Evolutionary conservation across 202 grass and related monocot genomes (phyloP), one percentile per base, ranked within the genome.

Genomic region (Saccharum hybrid): DNA sequence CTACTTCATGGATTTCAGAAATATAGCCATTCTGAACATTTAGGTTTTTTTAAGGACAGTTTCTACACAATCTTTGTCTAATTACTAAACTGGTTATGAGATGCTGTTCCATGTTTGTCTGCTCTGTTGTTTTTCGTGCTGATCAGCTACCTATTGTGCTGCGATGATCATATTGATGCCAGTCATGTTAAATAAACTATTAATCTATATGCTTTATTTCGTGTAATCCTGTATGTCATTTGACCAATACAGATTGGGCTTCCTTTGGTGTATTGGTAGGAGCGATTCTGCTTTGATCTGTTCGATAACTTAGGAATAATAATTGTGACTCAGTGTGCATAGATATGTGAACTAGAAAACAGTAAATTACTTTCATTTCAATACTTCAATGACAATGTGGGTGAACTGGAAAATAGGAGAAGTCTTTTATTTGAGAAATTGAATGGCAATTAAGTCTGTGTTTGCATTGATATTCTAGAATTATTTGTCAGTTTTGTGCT

Each of bases 251-350:
- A 49, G 41, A 18, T 61, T 48, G 19, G 19, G 7, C 57, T 37
- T 71, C 33, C 18, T 38, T 65, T 78, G 40, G 21, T 71, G n/a
- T 33, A 33, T 49, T 71, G 19, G 52, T n/a, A 8, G 7, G 5
- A 48, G 7, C 11, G n/a, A 8, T 57, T 65, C 10, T 18, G 6
- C 10, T 61, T 60, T 70, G n/a, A n/a, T 18, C 39, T 45, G 18
- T 84, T 22, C 9, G 21, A 38, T 52, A 64, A 56, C 37, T 16
- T 34, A 19, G 10, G 38, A 81, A 37, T 10, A 19, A 37, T 69
- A 82, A 49, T 15, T 69, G 19, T 18, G 74, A 57, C 31, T 82
- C 21, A n/a, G 19, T 49, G 41, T 28, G 43, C 49, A 69, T 63
- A 11, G 3, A 43, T 21, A 1, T 46, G 54, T 75, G 48, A 75